Base-by-base conservation (phyloP, 1,139 yeast species). In the Blastobotrys arbuscula region DNA sequence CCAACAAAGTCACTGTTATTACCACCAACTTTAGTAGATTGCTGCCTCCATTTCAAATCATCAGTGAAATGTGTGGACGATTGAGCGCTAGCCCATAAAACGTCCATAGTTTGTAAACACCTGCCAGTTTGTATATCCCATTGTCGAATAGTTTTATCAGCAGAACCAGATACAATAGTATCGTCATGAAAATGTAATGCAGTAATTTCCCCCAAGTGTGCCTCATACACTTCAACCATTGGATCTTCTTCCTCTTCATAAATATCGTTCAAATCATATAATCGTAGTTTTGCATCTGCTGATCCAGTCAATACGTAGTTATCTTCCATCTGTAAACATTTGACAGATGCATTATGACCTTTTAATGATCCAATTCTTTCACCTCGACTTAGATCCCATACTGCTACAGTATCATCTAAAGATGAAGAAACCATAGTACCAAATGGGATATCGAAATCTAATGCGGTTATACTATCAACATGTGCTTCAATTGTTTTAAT, bases 381-480 rank as follows among this genome's bases (percentile, higher is more conserved):
- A 45, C 74, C 79, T 50, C 75, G 70, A 53, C 76, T 76, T 65
- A 76, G 68, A 68, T 89, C 96, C 96, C 97, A 88, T 6, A 90
- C 85, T 54, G 85, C 77, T 9, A 88, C 85, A 1, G 88, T 81
- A 62, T 82, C 87, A 65, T 88, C 96, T 58, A 81, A 70, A 3
- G 89, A 78, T 0, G 96, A 89, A 13, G 92, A 78, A 2, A 89
- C 92, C 65, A 82, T 62, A 1, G 79, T 78, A 2, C 88, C 88
- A 63, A 81, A 82, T 13, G 89, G 89, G 37, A 75, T 70, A 59
- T 82, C 87, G 61, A 82, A 81, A 56, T 80, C 88, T 49, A 83
- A 61, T 34, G 79, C 72, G 0, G 78, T 74, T 21, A 83, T 69
- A 2, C 74, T 55, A 43, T 74, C 79, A 2, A 70, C 67, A 55